Percentiles rank a stretch among this genome's conserved stretches.
These are phyloP conservation scores for Agapanthus africanus DNA, from an alignment of 106 monocot genomes.

Conservation along the genomic window DNA sequence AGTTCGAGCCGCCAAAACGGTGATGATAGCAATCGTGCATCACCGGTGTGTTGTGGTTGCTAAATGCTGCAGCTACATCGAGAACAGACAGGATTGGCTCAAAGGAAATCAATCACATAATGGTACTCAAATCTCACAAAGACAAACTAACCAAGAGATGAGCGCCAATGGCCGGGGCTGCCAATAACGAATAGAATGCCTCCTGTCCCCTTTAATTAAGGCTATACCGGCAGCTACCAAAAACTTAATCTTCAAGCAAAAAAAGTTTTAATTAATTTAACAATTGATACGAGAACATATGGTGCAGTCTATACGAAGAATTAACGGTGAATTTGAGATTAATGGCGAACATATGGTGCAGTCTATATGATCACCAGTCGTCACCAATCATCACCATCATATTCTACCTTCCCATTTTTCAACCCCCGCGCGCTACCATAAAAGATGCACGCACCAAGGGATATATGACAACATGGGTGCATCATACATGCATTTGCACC, in stretches of 20 bases:
- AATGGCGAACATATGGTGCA: no score
- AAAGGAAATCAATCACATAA: not conserved
- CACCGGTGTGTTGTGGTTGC: constrained; percentile 2
- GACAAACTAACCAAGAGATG: constrained; percentile 7
- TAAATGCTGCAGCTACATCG: constrained; percentile 15
- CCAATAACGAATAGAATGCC: constrained; percentile 10
- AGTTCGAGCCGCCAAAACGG: not conserved
- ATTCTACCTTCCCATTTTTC: not conserved
- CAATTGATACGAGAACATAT: not conserved
- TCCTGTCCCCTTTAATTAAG: constrained; percentile 12
- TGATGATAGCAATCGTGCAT: constrained; percentile 8
- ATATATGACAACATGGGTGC: no score
- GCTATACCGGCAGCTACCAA: constrained; percentile 7
- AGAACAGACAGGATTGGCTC: not conserved
- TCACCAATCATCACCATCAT: not conserved
- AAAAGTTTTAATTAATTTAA: not conserved
- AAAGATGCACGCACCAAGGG: no score
- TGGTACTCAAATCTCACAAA: not conserved
- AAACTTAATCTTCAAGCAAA: constrained; percentile 6
- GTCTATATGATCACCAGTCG: not conserved
- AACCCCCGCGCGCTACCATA: no score
- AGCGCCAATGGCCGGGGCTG: constrained; percentile 2
- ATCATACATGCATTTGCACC: no score
- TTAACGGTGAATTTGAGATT: no score
- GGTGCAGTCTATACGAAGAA: no score